A percentile compares a stretch with the other conserved stretches of the same genome.
Conservation (phyloP, 805 yeast species). For the Yamadazyma ubonensis region DNA sequence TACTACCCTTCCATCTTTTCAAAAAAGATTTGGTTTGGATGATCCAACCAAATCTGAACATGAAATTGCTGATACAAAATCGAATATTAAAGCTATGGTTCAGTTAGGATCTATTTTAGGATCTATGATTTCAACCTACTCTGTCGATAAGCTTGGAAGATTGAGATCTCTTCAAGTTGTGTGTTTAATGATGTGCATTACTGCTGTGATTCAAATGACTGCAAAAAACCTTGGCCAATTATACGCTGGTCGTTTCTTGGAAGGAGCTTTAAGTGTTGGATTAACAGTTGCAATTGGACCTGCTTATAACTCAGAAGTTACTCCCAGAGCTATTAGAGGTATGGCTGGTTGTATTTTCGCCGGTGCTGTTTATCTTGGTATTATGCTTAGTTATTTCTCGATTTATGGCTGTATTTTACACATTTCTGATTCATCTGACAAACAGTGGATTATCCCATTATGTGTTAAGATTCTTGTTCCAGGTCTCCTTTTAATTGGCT, state of each 20-base stretch:
- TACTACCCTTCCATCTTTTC: conserved; percentile 46
- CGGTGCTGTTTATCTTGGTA: conserved; percentile 58
- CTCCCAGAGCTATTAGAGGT: conserved; percentile 55
- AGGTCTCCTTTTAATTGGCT: conserved; percentile 42
- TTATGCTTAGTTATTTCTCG: conserved; percentile 48
- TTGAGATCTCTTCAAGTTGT: conserved; percentile 46
- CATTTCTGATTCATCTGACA: conserved; percentile 30
- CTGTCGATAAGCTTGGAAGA: conserved; percentile 53
- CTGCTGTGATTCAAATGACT: conserved; percentile 50
- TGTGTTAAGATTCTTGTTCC: conserved; percentile 48
- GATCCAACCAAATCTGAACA: conserved; percentile 34
- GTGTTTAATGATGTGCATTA: conserved; percentile 45
- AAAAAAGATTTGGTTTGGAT: conserved; percentile 41
- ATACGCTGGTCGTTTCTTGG: conserved; percentile 54
- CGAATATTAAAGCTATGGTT: conserved; percentile 59
- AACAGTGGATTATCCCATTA: conserved; percentile 56
- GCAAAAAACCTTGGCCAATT: conserved; percentile 47
- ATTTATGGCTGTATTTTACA: conserved; percentile 54
- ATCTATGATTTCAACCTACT: conserved; percentile 45
- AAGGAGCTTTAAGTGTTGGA: conserved; percentile 54
- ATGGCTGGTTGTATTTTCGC: conserved; percentile 52
- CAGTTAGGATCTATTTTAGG: conserved; percentile 58
- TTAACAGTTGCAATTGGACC: conserved; percentile 58
- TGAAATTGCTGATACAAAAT: conserved; percentile 45
- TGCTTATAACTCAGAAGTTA: conserved; percentile 50